phyloP scores from a whole-genome alignment of 441 rosid species.

The Euphorbia schlechtendalii region DNA sequence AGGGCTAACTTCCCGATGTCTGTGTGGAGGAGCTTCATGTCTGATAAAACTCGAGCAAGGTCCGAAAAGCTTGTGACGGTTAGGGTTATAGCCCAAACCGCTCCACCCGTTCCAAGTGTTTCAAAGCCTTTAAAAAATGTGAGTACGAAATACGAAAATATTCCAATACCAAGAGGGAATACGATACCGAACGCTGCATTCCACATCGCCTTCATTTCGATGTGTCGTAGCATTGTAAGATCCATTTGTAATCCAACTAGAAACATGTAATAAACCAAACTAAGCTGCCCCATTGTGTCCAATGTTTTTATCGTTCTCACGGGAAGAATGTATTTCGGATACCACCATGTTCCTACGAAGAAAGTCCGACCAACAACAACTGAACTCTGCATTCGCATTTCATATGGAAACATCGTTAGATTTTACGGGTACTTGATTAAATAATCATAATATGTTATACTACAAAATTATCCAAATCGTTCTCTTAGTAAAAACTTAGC shows the following conservation, averaged over 20 bases:
- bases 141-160: conserved; percentile 23
- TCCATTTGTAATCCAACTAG: conserved; percentile 66
- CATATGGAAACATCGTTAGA: neutral
- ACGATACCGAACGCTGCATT: conserved; percentile 39
- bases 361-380: conserved; percentile 38
- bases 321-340: conserved; percentile 25
- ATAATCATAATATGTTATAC: too few species aligned
- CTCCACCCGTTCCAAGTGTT: neutral
- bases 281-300: conserved; percentile 55
- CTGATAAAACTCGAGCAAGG: conserved; percentile 32
- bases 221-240: conserved; percentile 28
- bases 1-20: conserved; percentile 56
- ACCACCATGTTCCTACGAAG: neutral
- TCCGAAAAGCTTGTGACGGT: neutral
- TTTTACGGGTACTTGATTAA: neutral
- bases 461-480: too few species aligned
- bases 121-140: neutral
- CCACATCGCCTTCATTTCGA: conserved; percentile 32
- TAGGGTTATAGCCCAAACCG: conserved; percentile 42
- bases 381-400: conserved; percentile 31
- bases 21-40: conserved; percentile 66
- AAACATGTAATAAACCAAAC: conserved; percentile 50
- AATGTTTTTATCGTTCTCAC: conserved; percentile 33
- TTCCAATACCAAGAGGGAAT: conserved; percentile 31
- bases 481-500: too few species aligned